phyloP scores from a whole-genome alignment of 1,284 basidiomycete species.

The Macrocystidia cucumis region DNA sequence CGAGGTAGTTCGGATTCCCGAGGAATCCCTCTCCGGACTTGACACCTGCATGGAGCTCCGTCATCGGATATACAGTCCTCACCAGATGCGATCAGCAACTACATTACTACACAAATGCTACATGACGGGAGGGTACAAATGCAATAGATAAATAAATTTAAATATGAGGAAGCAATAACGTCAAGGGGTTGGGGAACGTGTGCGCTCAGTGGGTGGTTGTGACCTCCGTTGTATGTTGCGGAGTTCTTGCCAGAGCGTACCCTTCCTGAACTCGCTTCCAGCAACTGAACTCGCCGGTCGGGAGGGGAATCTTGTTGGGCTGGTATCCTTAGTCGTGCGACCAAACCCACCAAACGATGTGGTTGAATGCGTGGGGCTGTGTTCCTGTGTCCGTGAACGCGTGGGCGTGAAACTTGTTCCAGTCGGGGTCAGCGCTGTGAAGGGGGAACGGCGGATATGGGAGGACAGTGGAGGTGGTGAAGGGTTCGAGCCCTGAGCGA shows the following conservation, averaged over 20 bases:
- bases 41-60: too few species aligned
- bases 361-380: conserved; percentile 31
- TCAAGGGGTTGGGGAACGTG: conserved; percentile 20
- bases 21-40: too few species aligned
- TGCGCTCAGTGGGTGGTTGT: conserved; percentile 28
- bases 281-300: conserved; percentile 16
- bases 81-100: background rate
- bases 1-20: too few species aligned
- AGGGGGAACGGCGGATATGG: conserved; percentile 4
- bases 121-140: conserved; percentile 12
- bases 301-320: conserved; percentile 21
- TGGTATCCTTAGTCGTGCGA: background rate
- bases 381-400: conserved; percentile 21
- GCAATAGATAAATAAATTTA: conserved; percentile 22
- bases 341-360: conserved; percentile 7
- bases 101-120: background rate
- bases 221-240: conserved; percentile 42
- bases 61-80: background rate
- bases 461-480: conserved; percentile 3
- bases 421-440: conserved; percentile 5
- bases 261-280: conserved; percentile 20
- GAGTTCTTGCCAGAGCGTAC: conserved; percentile 53
- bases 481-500: conserved; percentile 1
- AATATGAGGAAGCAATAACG: conserved; percentile 14
- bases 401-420: conserved; percentile 12